Evolutionary conservation across 331 rosid genomes (phyloP), one percentile per base, ranked within the genome.

Genomic region (Pyracantha coccinea): DNA sequence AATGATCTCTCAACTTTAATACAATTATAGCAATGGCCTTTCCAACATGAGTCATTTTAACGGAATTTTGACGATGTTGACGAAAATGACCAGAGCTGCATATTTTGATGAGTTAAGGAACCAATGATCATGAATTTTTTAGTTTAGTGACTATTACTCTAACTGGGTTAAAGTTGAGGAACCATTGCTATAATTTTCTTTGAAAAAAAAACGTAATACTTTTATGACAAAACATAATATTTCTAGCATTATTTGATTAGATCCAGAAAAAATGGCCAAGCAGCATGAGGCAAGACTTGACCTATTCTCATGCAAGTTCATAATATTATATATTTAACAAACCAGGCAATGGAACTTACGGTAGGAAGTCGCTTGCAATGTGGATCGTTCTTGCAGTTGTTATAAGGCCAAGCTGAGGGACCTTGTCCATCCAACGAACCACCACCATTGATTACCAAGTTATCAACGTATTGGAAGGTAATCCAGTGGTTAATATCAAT

Each of bases 341-440:
- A 54, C 2, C 24, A 1, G 0, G 24, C 13, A 20, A 8, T 19
- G 44, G 19, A 10, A 75, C 81, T 69, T 81, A 88, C 96, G 0
- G 47, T 11, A 5, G 88, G 87, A 44, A 84, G 85, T 24, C 31
- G n/a, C 4, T 4, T 21, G 81, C 88, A 81, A 3, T 21, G 19
- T 2, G 44, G 28, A 29, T 54, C 29, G 19, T 27, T 68, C 2
- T 1, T 1, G 28, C 87, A 75, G 3, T 32, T 60, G 19, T 71
- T 62, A 17, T 5, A 44, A 8, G 24, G 0, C 91, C 91, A 89
- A 69, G 88, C 87, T 2, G 61, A 17, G 25, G 85, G 5, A 4
- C 91, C 93, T 65, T 77, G 83, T 15, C 88, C 93, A 50, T 80
- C 72, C 44, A 88, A 77, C 19, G 32, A 11, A 7, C 96, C 93